These are phyloP conservation scores for Talaromyces sp. DNA, from an alignment of 2,329 filamentous ascomycete genomes.

Conservation along the genomic window DNA sequence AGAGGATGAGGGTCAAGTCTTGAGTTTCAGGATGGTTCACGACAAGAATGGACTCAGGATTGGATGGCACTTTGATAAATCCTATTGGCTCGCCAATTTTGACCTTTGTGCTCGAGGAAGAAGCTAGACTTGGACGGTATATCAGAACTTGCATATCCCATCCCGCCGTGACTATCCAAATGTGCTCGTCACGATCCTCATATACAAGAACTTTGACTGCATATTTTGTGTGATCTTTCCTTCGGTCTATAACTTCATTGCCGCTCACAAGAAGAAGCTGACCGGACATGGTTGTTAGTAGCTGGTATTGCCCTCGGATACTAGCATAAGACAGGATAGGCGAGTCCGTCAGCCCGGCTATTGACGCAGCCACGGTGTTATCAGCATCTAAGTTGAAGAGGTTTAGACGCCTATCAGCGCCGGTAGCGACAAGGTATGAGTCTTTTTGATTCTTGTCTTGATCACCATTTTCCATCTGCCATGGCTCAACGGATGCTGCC, in stretches of 20 bases:
- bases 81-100: slow-evolving; percentile 30
- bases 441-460: slow-evolving; percentile 17
- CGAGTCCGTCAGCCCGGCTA: slow-evolving; percentile 33
- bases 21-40: slow-evolving; percentile 50
- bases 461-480: slow-evolving; percentile 27
- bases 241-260: slow-evolving; percentile 45
- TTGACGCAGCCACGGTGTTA: slow-evolving; percentile 27
- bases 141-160: slow-evolving; percentile 60
- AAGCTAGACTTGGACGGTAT: slow-evolving; percentile 39
- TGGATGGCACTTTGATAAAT: slow-evolving; percentile 43
- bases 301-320: slow-evolving; percentile 44
- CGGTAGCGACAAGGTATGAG: slow-evolving; percentile 45
- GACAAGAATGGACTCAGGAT: slow-evolving; percentile 59
- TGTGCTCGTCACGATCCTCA: slow-evolving; percentile 29
- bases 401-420: slow-evolving; percentile 51
- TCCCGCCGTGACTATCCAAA: slow-evolving; percentile 57
- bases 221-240: slow-evolving; percentile 61
- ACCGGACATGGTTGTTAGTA: slow-evolving; percentile 62
- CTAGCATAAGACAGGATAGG: slow-evolving; percentile 55
- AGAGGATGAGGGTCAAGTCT: slow-evolving; percentile 53
- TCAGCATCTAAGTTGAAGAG: slow-evolving; percentile 36
- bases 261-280: slow-evolving; percentile 52
- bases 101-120: not conserved
- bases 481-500: slow-evolving; percentile 46
- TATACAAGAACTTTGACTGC: slow-evolving; percentile 52